Base-by-base conservation (phyloP, 2,329 filamentous ascomycete species). In the Aspergillus pseudonomiae region DNA sequence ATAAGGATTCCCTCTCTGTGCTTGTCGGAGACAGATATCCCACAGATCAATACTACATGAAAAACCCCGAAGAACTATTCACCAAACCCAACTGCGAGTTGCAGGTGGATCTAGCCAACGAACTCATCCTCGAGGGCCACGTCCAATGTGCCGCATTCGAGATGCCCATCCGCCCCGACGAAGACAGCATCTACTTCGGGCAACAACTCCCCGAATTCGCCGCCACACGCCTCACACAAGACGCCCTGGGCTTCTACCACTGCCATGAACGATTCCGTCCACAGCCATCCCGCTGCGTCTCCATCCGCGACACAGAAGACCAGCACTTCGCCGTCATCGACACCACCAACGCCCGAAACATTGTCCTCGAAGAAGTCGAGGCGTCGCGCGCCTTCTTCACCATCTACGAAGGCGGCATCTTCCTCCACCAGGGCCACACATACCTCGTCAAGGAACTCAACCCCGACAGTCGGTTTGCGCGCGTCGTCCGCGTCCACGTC, bases 11-110 rank as follows among this genome's bases (percentile, higher is more conserved):
- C 0, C 82, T 99, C 3, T 96, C 93, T 0, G 88, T 99, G 2
- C 82, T 99, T 0, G 88, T 99, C 0, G 95, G 94, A 2, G 94
- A 97, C 73, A 89, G 89, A 67, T 97, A 95, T 68, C 89, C 94
- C 3, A 93, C 92, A 0, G 95, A 99, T 75, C 95, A 99, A 74
- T 89, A 96, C 74, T 99, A 96, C 77, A 99, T 99, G 95, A 88
- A 92, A 65, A 96, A 98, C 67, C 95, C 95, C 0, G 90, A 95
- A 65, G 93, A 97, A 76, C 90, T 99, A 28, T 85, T 98, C 78
- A 95, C 91, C 0, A 92, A 92, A 71, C 93, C 94, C 0, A 97
- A 97, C 68, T 91, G 89, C 68, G 91, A 93, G 75, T 82, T 98
- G 2, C 93, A 95, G 73, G 91, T 98, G 5, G 95, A 99, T 74